These are phyloP conservation scores for Euclidium syriacum DNA, from an alignment of 345 rosid genomes.

Conservation along the genomic window DNA sequence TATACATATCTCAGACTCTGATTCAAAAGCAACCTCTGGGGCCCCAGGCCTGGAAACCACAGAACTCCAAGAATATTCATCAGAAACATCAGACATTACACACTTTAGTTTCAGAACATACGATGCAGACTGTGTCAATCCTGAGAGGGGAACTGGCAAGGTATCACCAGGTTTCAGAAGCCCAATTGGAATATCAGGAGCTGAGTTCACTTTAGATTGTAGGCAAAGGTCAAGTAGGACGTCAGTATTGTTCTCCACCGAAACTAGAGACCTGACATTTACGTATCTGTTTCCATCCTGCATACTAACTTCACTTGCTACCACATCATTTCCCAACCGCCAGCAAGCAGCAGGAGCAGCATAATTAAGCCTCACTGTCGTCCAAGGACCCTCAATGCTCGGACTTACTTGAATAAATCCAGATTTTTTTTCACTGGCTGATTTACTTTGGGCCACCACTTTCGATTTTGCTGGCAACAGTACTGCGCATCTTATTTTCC, in stretches of 20 bases:
- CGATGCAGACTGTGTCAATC: conserved; percentile 52
- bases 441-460: conserved; percentile 38
- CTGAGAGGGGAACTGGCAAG: conserved; percentile 66
- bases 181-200: conserved; percentile 56
- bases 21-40: conserved; percentile 30
- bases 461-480: conserved; percentile 54
- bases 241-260: conserved; percentile 65
- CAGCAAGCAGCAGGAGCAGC: conserved; percentile 99
- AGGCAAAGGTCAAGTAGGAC: conserved; percentile 66
- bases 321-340: conserved; percentile 83
- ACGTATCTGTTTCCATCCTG: conserved; percentile 79
- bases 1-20: conserved; percentile 53
- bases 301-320: conserved; percentile 91
- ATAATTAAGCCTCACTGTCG: conserved; percentile 84
- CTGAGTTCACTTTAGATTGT: conserved; percentile 38
- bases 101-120: conserved; percentile 68
- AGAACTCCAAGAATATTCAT: conserved; percentile 82
- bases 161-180: conserved; percentile 63
- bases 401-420: conserved; percentile 96
- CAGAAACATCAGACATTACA: conserved; percentile 32
- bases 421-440: conserved; percentile 41
- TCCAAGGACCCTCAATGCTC: conserved; percentile 89
- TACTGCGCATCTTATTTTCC: conserved; percentile 71
- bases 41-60: conserved; percentile 45
- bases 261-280: conserved; percentile 80